Evolutionary conservation across 306 rosid species (phyloP), one percentile per base, ranked within the genome.

Genomic region (Lotus japonicus): DNA sequence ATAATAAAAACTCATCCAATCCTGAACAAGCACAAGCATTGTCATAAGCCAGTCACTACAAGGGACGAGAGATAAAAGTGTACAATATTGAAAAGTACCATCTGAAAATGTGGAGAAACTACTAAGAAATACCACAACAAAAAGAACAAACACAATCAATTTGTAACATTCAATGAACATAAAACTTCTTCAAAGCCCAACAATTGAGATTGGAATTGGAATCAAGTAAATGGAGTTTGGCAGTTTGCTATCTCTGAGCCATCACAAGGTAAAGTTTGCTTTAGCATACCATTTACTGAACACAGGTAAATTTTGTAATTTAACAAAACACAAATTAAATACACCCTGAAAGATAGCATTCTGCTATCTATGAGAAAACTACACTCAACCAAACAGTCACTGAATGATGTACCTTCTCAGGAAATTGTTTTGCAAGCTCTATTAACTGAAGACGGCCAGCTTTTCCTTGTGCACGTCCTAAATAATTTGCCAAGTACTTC

Each of bases 381-480:
- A 57, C 17, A 66, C 38, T 65, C 7, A 74, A 70, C 49, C 31
- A 73, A 48, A 33, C 49, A 52, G 70, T 45, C 50, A 19, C 15
- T 52, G 44, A 62, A 88, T 39, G 44, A 42, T 70, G 49, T 66
- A 94, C 97, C 97, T 94, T 88, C 52, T 87, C 82, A 31, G 97
- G 96, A 83, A 77, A 90, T 71, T 88, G 88, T 64, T 79, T 90
- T 41, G 95, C 53, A 70, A 94, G 97, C 72, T 88, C 85, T 72
- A 94, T 84, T 79, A 94, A 81, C 84, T 84, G 74, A 77, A 87
- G 89, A 68, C 99, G 91, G n/a, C 97, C 96, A 50, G 78, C 87
- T 75, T 94, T 94, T 82, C 95, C 96, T 78, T 94, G 99, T 28
- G 91, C 95, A 52, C 99, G 99, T 38, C 99, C 99, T 79, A 90